These are phyloP conservation scores for Cupressus sempervirens DNA, from an alignment of 75 land plant species.

Conservation along the genomic window DNA sequence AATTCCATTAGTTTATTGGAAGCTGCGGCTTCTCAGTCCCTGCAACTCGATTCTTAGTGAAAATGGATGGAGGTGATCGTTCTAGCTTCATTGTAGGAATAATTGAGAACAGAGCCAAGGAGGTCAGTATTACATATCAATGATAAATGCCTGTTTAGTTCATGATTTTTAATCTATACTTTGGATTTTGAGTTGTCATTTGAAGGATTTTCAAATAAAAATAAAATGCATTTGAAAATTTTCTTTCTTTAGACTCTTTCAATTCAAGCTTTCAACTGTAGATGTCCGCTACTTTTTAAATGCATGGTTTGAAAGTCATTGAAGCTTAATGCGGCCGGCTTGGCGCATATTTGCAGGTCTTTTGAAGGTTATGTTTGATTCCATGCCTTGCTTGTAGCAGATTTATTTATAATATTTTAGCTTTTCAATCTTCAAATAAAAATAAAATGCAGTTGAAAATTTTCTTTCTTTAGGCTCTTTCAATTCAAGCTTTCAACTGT, in stretches of 20 bases:
- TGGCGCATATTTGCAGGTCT: not conserved
- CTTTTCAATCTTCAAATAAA: not conserved
- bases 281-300: not conserved
- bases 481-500: not conserved
- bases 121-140: conserved; percentile 36
- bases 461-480: not conserved
- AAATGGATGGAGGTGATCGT: conserved; percentile 57
- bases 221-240: not conserved
- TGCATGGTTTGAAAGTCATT: not conserved
- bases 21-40: no score
- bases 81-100: conserved; percentile 76
- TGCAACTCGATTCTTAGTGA: not conserved
- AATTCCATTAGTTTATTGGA: no score
- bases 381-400: not conserved
- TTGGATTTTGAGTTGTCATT: not conserved
- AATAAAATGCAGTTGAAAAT: not conserved
- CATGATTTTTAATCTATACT: not conserved
- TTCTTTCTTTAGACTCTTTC: not conserved
- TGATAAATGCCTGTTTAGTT: not conserved
- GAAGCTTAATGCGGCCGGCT: not conserved
- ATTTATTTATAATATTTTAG: no score
- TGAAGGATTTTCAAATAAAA: not conserved
- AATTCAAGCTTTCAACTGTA: not conserved
- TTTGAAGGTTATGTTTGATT: not conserved
- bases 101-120: conserved; percentile 97